Evolutionary conservation across 2,329 filamentous ascomycete species (phyloP), one percentile per base, ranked within the genome.

Genomic region (Colletotrichum shisoi): DNA sequence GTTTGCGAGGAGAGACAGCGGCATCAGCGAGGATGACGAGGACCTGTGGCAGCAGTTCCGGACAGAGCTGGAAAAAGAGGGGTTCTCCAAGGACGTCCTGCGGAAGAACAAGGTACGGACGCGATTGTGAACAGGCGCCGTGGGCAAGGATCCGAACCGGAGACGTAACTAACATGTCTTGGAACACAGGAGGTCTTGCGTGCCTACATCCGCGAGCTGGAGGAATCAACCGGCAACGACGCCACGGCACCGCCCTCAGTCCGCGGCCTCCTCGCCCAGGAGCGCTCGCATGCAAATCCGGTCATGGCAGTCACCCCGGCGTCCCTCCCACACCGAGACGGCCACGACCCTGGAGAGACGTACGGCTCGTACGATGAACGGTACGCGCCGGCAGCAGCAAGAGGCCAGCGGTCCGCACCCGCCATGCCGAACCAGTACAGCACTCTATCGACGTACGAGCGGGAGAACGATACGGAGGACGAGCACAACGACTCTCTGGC

Each of bases 141-240:
- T 27, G 51, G 51, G 21, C 21, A 44, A 24, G 34, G 15, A 48
- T n/a, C 49, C 39, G 12, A 15, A 1, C 6, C 34, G 17, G 56
- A 45, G 62, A 48, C 8, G 3, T 48, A 31, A 57, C 71, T 74
- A 65, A 74, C 63, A 70, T 61, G 31, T 11, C 53, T 34, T 31
- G 27, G 27, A 31, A 59, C 60, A 63, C 64, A 89, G 87, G 84
- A 87, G 70, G 79, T 87, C 11, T 76, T 88, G 27, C 81, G 85
- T 68, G 85, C 86, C 21, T 88, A 89, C 71, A 87, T 89, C 48
- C 84, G 84, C 42, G 83, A 87, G 71, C 81, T 89, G 68, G 84
- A 87, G 69, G 81, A 84, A 46, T 79, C 82, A 62, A 78, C 79
- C 42, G 74, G 76, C n/a, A 73, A 77, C 13, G 79, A 79, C 45